phyloP scores from a whole-genome alignment of 495 filamentous ascomycete genomes.

The Pseudotulostoma volvatum region DNA sequence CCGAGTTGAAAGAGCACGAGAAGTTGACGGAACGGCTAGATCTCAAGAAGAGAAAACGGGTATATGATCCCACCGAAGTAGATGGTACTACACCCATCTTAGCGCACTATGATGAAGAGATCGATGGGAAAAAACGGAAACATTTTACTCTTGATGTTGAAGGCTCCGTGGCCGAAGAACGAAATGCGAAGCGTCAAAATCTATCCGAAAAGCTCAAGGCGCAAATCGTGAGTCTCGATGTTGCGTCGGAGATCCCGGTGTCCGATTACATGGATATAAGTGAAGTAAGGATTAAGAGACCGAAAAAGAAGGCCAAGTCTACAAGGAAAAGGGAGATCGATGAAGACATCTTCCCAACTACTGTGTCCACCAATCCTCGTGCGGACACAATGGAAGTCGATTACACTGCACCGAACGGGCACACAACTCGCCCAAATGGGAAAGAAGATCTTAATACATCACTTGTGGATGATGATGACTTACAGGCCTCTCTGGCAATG shows the following conservation, averaged over 20 bases:
- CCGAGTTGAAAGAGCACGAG: conserved; percentile 63
- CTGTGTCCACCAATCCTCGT: conserved; percentile 25
- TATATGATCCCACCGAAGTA: conserved; percentile 69
- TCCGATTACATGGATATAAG: conserved; percentile 83
- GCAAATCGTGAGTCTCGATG: conserved; percentile 60
- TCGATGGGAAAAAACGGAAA: conserved; percentile 81
- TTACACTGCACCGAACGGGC: conserved; percentile 20
- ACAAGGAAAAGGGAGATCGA: conserved; percentile 53
- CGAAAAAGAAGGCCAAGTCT: conserved; percentile 70
- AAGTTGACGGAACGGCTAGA: conserved; percentile 59
- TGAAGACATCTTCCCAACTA: conserved; percentile 46
- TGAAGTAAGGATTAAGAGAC: conserved; percentile 78
- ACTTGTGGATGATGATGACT: conserved; percentile 82
- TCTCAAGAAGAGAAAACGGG: conserved; percentile 80
- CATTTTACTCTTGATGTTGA: conserved; percentile 68
- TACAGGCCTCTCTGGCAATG: conserved; percentile 67
- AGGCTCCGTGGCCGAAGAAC: conserved; percentile 49
- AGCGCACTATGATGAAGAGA: conserved; percentile 88
- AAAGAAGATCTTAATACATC: conserved; percentile 31
- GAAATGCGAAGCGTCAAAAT: conserved; percentile 40
- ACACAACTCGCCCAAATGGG: not conserved
- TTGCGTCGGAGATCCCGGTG: conserved; percentile 42
- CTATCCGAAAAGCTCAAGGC: conserved; percentile 44
- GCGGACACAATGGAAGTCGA: conserved; percentile 66
- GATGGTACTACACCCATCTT: conserved; percentile 50